These are phyloP conservation scores for Sporothrix luriei DNA, from an alignment of 2,329 filamentous ascomycete species.

Conservation along the genomic window DNA sequence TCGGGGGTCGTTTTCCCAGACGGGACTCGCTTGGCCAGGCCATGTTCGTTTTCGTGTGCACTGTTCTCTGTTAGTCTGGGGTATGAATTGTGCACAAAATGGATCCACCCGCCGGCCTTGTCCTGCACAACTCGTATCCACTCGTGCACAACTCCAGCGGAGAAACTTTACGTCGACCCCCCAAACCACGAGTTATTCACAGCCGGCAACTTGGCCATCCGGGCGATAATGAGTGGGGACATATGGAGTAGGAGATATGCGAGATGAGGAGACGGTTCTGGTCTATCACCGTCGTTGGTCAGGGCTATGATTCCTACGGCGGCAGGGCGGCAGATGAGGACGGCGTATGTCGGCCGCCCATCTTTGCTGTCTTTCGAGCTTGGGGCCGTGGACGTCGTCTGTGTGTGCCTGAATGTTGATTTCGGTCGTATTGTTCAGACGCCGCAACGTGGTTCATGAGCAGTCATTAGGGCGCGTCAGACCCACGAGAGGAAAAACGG, in stretches of 20 bases:
- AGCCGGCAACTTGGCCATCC: slow-evolving; percentile 11
- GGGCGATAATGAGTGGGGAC: background rate
- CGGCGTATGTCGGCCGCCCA: background rate
- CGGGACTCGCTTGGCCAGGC: slow-evolving; percentile 12
- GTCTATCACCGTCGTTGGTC: too few relatives aligned
- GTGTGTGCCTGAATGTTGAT: background rate
- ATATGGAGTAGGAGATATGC: background rate
- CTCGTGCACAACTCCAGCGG: background rate
- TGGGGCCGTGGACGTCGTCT: background rate
- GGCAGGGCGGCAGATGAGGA: too few relatives aligned
- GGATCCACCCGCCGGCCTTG: background rate
- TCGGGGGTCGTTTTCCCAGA: too few relatives aligned
- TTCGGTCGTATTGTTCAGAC: background rate
- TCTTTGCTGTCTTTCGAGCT: background rate
- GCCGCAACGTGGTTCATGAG: background rate
- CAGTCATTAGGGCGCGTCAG: background rate
- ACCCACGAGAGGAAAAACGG: too few relatives aligned
- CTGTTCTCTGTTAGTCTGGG: slow-evolving; percentile 1
- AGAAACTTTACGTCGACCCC: background rate
- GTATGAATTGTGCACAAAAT: slow-evolving; percentile 13
- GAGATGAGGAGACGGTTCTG: background rate
- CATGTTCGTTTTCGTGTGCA: background rate
- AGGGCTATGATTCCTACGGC: too few relatives aligned
- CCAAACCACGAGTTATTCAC: background rate
- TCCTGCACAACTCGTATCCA: background rate